These are phyloP conservation scores for Pythium apleroticum DNA, from an alignment of 352 stramenopile species.

Conservation along the genomic window DNA sequence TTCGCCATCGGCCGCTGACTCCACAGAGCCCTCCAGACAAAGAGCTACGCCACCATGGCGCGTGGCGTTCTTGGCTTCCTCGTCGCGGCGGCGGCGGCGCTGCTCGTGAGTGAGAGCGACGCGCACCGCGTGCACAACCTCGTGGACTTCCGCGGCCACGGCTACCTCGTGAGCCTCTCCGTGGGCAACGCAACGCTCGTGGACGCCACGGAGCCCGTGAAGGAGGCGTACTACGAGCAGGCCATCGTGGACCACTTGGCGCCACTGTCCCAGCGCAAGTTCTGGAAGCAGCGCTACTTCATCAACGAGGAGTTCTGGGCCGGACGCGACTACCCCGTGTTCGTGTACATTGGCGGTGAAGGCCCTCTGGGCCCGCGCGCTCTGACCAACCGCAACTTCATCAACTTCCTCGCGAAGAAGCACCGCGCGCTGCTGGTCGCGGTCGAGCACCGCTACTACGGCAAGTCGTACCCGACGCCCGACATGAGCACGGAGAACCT, in stretches of 20 bases:
- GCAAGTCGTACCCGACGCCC: conserved; percentile 86
- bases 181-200: conserved; percentile 26
- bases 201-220: conserved; percentile 30
- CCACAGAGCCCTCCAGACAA: background rate
- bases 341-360: conserved; percentile 88
- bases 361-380: conserved; percentile 55
- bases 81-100: conserved; percentile 8
- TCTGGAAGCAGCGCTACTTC: conserved; percentile 89
- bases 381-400: conserved; percentile 75
- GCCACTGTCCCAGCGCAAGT: conserved; percentile 53
- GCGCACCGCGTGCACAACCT: conserved; percentile 47
- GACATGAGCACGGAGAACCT: conserved; percentile 84
- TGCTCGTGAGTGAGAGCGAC: conserved; percentile 11
- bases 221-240: conserved; percentile 58
- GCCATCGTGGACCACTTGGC: conserved; percentile 75
- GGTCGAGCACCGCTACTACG: conserved; percentile 96
- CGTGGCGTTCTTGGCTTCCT: conserved; percentile 14
- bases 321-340: conserved; percentile 72
- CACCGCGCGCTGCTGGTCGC: conserved; percentile 82
- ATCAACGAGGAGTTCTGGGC: conserved; percentile 89
- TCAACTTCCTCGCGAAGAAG: conserved; percentile 74
- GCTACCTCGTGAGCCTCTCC: conserved; percentile 62
- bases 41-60: conserved; percentile 9
- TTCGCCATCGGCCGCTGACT: conserved; percentile 1
- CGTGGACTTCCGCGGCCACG: conserved; percentile 64